phyloP scores from a whole-genome alignment of 1,284 basidiomycete species.

The Cryptococcus sp. region DNA sequence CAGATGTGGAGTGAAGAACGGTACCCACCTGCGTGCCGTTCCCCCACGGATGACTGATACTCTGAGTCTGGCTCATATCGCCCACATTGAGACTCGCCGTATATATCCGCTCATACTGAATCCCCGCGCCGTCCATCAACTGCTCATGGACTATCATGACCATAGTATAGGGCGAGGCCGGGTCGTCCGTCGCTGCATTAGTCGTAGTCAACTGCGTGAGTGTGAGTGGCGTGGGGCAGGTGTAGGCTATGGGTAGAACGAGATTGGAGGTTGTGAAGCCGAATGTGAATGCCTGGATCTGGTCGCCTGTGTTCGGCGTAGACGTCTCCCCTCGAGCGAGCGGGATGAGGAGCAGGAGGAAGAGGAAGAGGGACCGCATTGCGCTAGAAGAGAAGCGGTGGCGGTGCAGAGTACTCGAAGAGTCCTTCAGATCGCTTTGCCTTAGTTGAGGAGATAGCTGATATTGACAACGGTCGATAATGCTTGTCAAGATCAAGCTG shows the following conservation, averaged over 20 bases:
- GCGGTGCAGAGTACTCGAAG: too few species aligned
- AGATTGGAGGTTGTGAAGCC: slow-evolving; percentile 18
- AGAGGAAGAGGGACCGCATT: slow-evolving; percentile 1
- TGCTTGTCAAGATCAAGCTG: too few species aligned
- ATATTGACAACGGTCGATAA: too few species aligned
- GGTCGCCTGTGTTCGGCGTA: slow-evolving; percentile 37
- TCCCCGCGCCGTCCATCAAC: slow-evolving; percentile 23
- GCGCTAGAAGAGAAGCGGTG: neutral
- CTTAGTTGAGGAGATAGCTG: too few species aligned
- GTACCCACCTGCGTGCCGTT: slow-evolving; percentile 26
- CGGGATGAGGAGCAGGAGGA: slow-evolving; percentile 5
- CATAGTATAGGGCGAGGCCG: slow-evolving; percentile 33
- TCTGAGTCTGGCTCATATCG: slow-evolving; percentile 15
- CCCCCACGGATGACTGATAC: slow-evolving; percentile 28
- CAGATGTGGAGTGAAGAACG: neutral
- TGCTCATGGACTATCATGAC: slow-evolving; percentile 33
- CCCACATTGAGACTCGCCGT: slow-evolving; percentile 25
- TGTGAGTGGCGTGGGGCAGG: slow-evolving; percentile 28
- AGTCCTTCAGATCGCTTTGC: too few species aligned
- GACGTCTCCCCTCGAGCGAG: slow-evolving; percentile 22
- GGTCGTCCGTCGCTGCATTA: slow-evolving; percentile 23
- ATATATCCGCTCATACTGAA: slow-evolving; percentile 27
- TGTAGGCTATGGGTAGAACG: slow-evolving; percentile 21
- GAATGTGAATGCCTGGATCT: slow-evolving; percentile 31
- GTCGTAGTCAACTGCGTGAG: slow-evolving; percentile 22